These are phyloP conservation scores for Yarrowia keelungensis DNA, from an alignment of 805 yeast species.

Conservation along the genomic window DNA sequence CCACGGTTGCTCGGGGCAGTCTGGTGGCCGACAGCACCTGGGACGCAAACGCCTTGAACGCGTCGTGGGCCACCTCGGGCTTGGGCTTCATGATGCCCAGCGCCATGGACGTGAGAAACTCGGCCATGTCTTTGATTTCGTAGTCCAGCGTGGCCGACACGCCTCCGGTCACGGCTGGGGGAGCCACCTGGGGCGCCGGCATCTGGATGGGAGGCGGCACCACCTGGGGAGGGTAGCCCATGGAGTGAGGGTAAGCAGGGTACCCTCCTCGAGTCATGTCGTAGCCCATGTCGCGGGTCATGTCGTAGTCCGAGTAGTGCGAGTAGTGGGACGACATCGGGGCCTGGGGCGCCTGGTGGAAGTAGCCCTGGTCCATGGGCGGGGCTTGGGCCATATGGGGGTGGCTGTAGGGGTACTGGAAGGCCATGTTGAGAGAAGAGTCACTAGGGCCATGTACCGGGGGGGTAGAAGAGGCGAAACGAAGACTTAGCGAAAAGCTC, in stretches of 20 bases:
- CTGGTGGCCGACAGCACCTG: conserved; percentile 86
- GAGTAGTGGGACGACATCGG: conserved; percentile 34
- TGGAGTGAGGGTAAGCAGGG: conserved; percentile 7
- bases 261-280: conserved; percentile 19
- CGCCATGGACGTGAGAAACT: conserved; percentile 76
- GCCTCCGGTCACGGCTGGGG: conserved; percentile 61
- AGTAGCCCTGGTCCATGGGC: conserved; percentile 39
- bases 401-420: conserved; percentile 42
- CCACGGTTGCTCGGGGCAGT: conserved; percentile 79
- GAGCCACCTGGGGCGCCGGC: conserved; percentile 13
- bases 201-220: conserved; percentile 22
- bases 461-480: conserved; percentile 37
- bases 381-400: conserved; percentile 41
- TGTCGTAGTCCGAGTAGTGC: conserved; percentile 23
- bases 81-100: conserved; percentile 58
- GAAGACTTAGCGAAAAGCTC: conserved; percentile 46
- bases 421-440: conserved; percentile 36
- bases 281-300: conserved; percentile 26
- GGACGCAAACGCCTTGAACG: conserved; percentile 61
- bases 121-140: conserved; percentile 77
- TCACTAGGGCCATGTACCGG: conserved; percentile 4
- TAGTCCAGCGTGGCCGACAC: conserved; percentile 80
- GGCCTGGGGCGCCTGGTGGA: conserved; percentile 39
- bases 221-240: conserved; percentile 19
- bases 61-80: conserved; percentile 51